Percentiles rank a stretch among this genome's conserved stretches.
These are phyloP conservation scores for Leishmania arabica DNA, from an alignment of 208 protist species.

Conservation along the genomic window DNA sequence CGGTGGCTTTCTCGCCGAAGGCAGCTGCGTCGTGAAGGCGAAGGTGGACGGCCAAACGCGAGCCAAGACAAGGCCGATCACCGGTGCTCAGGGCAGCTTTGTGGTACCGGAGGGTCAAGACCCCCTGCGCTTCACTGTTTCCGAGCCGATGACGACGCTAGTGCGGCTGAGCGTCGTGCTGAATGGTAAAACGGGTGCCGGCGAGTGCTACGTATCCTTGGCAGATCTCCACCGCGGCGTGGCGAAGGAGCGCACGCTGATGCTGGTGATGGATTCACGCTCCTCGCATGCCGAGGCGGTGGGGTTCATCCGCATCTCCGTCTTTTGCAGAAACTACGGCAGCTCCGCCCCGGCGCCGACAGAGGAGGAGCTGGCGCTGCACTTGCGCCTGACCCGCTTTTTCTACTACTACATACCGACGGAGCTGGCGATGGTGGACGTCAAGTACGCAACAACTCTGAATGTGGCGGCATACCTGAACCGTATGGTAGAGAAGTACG, in stretches of 20 bases:
- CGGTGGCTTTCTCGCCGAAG: slow-evolving; percentile 43
- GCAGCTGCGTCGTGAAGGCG: slow-evolving; percentile 61
- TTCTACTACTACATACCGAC: slow-evolving; percentile 73
- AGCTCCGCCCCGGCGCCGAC: slow-evolving; percentile 40
- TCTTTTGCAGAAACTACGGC: slow-evolving; percentile 57
- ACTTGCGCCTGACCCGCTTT: slow-evolving; percentile 58
- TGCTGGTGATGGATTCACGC: slow-evolving; percentile 56
- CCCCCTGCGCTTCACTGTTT: slow-evolving; percentile 42
- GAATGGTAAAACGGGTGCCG: slow-evolving; percentile 42
- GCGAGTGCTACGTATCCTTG: slow-evolving; percentile 69
- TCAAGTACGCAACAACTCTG: slow-evolving; percentile 63
- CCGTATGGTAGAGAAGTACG: slow-evolving; percentile 63
- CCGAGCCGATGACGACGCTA: slow-evolving; percentile 41
- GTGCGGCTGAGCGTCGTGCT: slow-evolving; percentile 56
- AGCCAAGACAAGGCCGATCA: slow-evolving; percentile 35
- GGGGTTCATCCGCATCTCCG: slow-evolving; percentile 66
- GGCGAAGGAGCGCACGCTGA: slow-evolving; percentile 58
- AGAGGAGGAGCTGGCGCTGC: slow-evolving; percentile 41
- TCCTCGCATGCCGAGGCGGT: slow-evolving; percentile 39
- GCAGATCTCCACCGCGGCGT: slow-evolving; percentile 56
- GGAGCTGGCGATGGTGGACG: slow-evolving; percentile 59
- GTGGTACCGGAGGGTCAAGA: slow-evolving; percentile 37
- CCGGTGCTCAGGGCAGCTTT: slow-evolving; percentile 50
- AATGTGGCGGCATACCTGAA: slow-evolving; percentile 70
- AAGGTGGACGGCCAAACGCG: slow-evolving; percentile 45